Evolutionary conservation across 2,329 filamentous ascomycete species (phyloP), one percentile per base, ranked within the genome.

Genomic region (Teratosphaeriaceae sp.): DNA sequence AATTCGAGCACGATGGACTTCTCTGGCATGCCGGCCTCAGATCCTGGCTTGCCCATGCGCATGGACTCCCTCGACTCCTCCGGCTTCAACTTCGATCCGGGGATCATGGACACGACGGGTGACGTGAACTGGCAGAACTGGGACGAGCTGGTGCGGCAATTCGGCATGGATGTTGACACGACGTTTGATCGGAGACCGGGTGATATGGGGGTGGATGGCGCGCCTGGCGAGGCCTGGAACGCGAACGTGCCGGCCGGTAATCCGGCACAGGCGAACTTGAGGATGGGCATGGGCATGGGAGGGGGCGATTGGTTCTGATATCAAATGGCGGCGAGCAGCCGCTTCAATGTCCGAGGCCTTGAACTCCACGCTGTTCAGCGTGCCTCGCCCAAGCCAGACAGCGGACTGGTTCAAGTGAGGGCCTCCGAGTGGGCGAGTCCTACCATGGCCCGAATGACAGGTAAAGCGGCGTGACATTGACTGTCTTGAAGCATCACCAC

Each of bases 141-240:
- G 67, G 70, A 73, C 34, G 66, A 72, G 49, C 59, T 74, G 44
- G 69, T 73, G 2, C 56, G 57, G 20, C 65, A 73, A 43, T 72
- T 68, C 43, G 69, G 66, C 5, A 65, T 67, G 51, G 66, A 72
- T n/a, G 57, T 64, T 3, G 61, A 64, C 36, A 42, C 38, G 11
- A 43, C 46, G 12, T 43, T 43, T 16, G 46, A 48, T 34, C 30
- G 43, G 21, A 18, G 43, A 16, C 44, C 47, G 12, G 47, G 44
- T 16, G 44, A 45, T 33, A 33, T 30, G 30, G 40, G 31, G 15
- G 36, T 31, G 3, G 21, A 22, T 35, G 29, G 30, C 12, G 15
- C 11, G n/a, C 27, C 22, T 5, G 20, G 21, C 2, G 37, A 34
- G 9, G 13, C n/a, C 5, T 44, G 41, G 34, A 18, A 40, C n/a